Conservation (phyloP, 2,329 filamentous ascomycete species). For the Colletotrichum coccodes region DNA sequence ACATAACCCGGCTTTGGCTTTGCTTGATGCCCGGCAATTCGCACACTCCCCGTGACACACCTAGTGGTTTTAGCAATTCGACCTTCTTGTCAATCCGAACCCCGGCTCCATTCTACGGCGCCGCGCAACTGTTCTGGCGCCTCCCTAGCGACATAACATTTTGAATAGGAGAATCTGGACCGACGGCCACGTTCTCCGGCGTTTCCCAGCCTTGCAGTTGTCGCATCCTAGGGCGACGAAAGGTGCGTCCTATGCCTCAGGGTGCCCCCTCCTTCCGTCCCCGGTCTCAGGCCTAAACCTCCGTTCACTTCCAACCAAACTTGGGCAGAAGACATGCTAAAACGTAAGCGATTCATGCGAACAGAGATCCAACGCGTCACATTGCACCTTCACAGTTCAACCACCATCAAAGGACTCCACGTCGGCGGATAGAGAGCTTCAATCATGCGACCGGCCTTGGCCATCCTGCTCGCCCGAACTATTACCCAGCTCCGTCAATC, state of each 20-base stretch:
- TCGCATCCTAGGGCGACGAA: slow-evolving; percentile 9
- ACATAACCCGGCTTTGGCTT: slow-evolving; percentile 4
- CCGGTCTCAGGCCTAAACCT: slow-evolving; percentile 13
- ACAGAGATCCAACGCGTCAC: slow-evolving; percentile 28
- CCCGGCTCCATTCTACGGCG: slow-evolving; percentile 8
- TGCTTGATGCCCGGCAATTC: slow-evolving; percentile 21
- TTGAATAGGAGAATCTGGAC: not conserved
- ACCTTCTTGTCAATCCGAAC: not conserved
- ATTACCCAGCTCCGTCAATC: slow-evolving; percentile 26
- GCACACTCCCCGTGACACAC: slow-evolving; percentile 13
- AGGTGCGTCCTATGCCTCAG: slow-evolving; percentile 19
- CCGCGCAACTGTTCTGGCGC: slow-evolving; percentile 8
- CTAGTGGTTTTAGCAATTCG: slow-evolving; percentile 10
- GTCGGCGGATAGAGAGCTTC: slow-evolving; percentile 32
- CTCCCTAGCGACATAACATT: slow-evolving; percentile 5
- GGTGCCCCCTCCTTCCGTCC: slow-evolving; percentile 18
- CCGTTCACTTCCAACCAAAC: slow-evolving; percentile 27
- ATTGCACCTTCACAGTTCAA: slow-evolving; percentile 11
- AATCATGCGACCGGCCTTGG: slow-evolving; percentile 53
- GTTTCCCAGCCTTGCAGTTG: not conserved
- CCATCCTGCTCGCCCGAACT: slow-evolving; percentile 34
- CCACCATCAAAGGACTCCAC: slow-evolving; percentile 20
- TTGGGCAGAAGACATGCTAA: slow-evolving; percentile 33
- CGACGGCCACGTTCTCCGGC: not conserved
- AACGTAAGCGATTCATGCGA: slow-evolving; percentile 35